Base-by-base conservation (phyloP, 306 rosid genomes). In the Quercus gilva region DNA sequence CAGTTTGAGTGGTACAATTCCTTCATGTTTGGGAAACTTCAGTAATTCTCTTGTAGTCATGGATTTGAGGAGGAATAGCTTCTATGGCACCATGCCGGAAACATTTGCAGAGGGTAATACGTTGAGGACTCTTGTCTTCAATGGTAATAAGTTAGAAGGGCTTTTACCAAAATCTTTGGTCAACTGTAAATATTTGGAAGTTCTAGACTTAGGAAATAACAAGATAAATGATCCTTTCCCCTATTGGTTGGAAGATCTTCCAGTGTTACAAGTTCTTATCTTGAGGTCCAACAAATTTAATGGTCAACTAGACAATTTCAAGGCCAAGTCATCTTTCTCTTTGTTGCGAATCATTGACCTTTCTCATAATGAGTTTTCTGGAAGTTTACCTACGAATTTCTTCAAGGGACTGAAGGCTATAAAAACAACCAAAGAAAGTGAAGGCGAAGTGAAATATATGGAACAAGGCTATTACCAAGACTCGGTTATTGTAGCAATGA, bases 141-240 rank as follows among this genome's bases (percentile, higher is more conserved):
- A 84, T 37, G 69, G 26, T 9, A 87, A 90, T 18, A 85, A 8
- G 3, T 20, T 86, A 20, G 58, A 78, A 31, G 90, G 94, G 33
- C 29, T 76, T 0, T 4, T 84, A 26, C 90, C 89, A 35, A 28
- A 0, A 0, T 74, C 84, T 28, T 74, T 87, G 80, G n/a, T 37
- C 0, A 13, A 71, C 0, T 87, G 91, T 19, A 15, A 12, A 1
- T 0, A 1, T 0, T 70, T 89, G 1, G n/a, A 83, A 74, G 56
- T 86, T 78, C 35, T 89, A 20, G 87, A 89, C 65, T n/a, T 89
- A 25, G 90, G 86, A 45, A 35, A 78, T 6, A 86, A 86, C 69
- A 33, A 31, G 14, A 52, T 89, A 23, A 73, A 71, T 0, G 89
- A 79, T 8, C 13, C 57, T 10, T 84, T 85, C 78, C 90, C 83